Base-by-base conservation (phyloP, 306 rosid genomes). In the Prunus mongolica region DNA sequence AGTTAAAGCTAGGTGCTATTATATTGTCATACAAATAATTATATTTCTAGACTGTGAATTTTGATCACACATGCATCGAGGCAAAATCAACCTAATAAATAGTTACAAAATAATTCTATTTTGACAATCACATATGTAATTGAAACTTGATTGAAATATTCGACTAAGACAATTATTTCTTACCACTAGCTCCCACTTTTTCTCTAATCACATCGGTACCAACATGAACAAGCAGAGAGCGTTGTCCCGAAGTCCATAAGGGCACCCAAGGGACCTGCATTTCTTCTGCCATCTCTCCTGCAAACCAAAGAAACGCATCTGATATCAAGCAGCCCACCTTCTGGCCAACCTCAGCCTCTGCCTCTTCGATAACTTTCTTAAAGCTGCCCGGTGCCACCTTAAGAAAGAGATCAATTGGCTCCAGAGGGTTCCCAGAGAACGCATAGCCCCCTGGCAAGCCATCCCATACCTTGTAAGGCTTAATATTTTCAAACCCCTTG, bases 181-280 rank as follows among this genome's bases (percentile, higher is more conserved):
- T 72, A 83, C 88, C 87, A 13, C 14, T 24, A 11, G 60, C 2
- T 6, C 45, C 56, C 8, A 85, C 3, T 18, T 60, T 91, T 93
- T 27, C 66, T 61, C 19, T 61, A 25, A 61, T 25, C 12, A 69
- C 62, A 6, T 81, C 81, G 0, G 84, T 75, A 3, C 30, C 22
- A 20, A 85, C 50, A 64, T 89, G 96, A 18, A 34, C n/a, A 18
- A 91, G 78, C 4, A 88, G 63, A 34, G 96, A 52, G 15, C 85
- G 88, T 49, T 91, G 89, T 30, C 88, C 97, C 0, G 91, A 91
- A 28, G 91, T 86, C 98, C 98, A 94, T 0, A 94, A 67, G 41
- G 98, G 89, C 16, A 92, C 60, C 98, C 97, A 94, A 27, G 83
- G 86, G 14, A 84, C 87, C 24, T 67, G 12, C 81, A 87, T 67